Evolutionary conservation across 306 rosid species (phyloP), one percentile per base, ranked within the genome.

Genomic region (Cucumis cinereus): DNA sequence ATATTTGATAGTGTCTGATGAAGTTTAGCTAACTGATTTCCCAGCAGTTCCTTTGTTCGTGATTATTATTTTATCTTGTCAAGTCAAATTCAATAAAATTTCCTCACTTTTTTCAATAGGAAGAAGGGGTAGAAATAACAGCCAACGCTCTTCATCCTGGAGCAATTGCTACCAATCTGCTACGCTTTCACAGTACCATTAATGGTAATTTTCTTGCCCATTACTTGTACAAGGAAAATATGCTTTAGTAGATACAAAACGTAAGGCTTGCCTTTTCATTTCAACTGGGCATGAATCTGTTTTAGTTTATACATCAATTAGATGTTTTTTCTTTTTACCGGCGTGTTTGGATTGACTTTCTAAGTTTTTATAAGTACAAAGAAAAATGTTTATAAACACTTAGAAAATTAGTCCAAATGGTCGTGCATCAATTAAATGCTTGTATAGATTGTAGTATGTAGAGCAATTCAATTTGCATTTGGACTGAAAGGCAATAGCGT

Each of bases 131-230:
- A 62, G 80, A 89, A 75, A 84, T 93, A 79, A 90, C 90, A 15
- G 91, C 81, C 4, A 89, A 85, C 75, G 78, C 98, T 54, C 81
- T 90, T 85, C 98, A 93, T 85, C 98, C 96, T 7, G 96, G 98
- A 77, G 74, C 91, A 77, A 90, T 86, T 78, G 2, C 35, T 57
- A 93, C 98, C 70, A 88, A 93, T 76, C 81, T 93, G 84, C 80
- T 84, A 54, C 86, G 93, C 52, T 62, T 81, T 78, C 89, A 85
- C 62, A 33, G 78, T 79, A 62, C 79, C 80, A 11, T 93, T 30
- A 77, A 79, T 47, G 94, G 98, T 89, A 54, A 36, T n/a, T 53
- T n/a, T 26, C 73, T 75, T 23, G 16, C 38, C 17, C 14, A 9
- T 58, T 15, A 20, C 57, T 58, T 4, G 28, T 73, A 40, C 43